Conservation (phyloP, 2,329 filamentous ascomycete species). For the Fusarium phyllophilum region DNA sequence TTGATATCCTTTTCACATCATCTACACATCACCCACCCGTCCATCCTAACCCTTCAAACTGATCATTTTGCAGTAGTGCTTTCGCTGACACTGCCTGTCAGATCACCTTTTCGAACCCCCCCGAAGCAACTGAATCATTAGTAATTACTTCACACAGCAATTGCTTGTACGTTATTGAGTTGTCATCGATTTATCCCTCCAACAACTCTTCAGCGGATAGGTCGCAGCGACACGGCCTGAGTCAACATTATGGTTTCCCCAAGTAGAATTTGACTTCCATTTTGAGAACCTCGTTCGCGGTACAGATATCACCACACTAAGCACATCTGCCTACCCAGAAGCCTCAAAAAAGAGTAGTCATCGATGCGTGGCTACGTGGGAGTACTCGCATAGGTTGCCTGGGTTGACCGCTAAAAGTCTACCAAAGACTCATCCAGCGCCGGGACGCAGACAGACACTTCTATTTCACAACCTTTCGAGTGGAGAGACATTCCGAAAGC, state of each 20-base stretch:
- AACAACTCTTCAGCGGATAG: not conserved
- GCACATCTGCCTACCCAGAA: not conserved
- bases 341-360: slow-evolving; percentile 2
- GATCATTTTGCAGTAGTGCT: not conserved
- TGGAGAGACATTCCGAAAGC: not conserved
- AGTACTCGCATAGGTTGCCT: not conserved
- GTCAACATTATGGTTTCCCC: slow-evolving; percentile 1
- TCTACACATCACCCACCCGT: slow-evolving; percentile 11
- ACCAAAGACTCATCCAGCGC: not conserved
- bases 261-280: slow-evolving; percentile 3
- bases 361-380: slow-evolving; percentile 8
- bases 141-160: not conserved
- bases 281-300: not conserved
- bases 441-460: not conserved
- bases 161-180: not conserved
- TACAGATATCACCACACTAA: not conserved
- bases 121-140: not conserved
- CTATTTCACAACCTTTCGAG: not conserved
- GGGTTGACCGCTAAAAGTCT: slow-evolving; percentile 3
- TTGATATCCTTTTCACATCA: not conserved
- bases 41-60: not conserved
- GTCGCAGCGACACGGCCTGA: slow-evolving; percentile 1
- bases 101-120: not conserved
- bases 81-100: not conserved
- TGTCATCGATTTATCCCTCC: not conserved